Evolutionary conservation across 2,329 filamentous ascomycete genomes (phyloP), one percentile per base, ranked within the genome.

Genomic region (Venturia oleaginea): DNA sequence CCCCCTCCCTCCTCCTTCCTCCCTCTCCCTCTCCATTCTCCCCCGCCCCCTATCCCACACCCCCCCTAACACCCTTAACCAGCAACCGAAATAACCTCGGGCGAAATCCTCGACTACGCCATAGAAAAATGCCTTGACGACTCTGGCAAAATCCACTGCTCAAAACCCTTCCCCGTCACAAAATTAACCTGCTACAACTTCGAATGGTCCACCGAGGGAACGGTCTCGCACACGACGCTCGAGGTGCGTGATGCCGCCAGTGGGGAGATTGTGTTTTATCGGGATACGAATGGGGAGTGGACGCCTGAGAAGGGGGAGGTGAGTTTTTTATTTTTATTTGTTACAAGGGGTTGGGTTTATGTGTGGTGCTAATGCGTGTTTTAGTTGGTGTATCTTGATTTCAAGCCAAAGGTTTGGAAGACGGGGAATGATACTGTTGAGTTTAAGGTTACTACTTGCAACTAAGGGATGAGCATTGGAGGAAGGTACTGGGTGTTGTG

Each of bases 201-300:
- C 22, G 70, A 74, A 54, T 79, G 77, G 77, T 68, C 65, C n/a
- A 79, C 77, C 17, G 73, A 76, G 11, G 75, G 77, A 22, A 65
- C 71, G 1, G 60, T 80, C 11, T 76, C 73, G 15, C 78, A 80
- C 67, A 78, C 75, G 1, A 77, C 76, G 0, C 73, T 72, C 60
- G 76, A 77, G 69, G 71, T 74, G 4, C 68, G 70, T 27, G 74
- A 78, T 67, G 75, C 75, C 7, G 76, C 71, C 1, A 72, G 73
- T 54, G 70, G 69, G 59, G 76, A 80, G 69, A 65, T 80, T 17
- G 77, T 80, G 5, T 80, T 72, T 67, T 80, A 79, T 66, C 71
- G 77, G 17, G 78, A 80, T 66, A 79, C 77, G 24, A 71, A 80
- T 69, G 78, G 78, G 24, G 71, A 79, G 42, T 80, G 78, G 78